Base-by-base conservation (phyloP, 768 basidiomycete species). In the Serendipita vermifera region DNA sequence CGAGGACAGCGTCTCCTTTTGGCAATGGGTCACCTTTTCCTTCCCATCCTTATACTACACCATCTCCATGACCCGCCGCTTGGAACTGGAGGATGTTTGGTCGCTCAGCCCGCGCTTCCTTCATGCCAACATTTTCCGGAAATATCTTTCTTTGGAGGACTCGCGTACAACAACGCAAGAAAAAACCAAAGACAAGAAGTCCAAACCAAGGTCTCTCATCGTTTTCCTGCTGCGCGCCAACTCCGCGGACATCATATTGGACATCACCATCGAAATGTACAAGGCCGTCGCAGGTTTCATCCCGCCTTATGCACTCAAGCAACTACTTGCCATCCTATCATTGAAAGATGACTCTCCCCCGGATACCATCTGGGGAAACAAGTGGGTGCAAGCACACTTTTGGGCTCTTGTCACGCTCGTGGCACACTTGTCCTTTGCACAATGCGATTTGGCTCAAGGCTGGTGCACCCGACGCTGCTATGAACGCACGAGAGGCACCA, bases 401-500 rank as follows among this genome's bases (percentile, higher is more conserved):
- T 85, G 78, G 75, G 73, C 81, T 5, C 64, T 79, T 40, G 64
- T 79, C 29, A 76, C 78, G 3, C 83, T 84, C 66, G 51, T 83
- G 0, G 77, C 74, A 4, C 73, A 84, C 63, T 69, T 84, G 2
- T 82, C 82, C 0, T 82, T 83, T 63, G 83, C 82, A 0, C 81
- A 83, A 60, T 71, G 76, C 15, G 82, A 83, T 63, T 64, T 83
- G 33, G 75, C 79, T 63, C 74, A 57, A 41, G 66, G 70, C n/a
- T 85, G 81, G 82, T 77, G 82, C 62, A 79, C 77, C 1, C 73
- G 83, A 39, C 68, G 83, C 40, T 82, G 80, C 62, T 85, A 85
- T 62, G 83, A 85, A 62, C 73, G 83, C 9, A 83, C 82, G 27
- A 72, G 83, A 4, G 83, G 83, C 3, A 82, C 83, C 62, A 69